Conservation (phyloP, 306 rosid species). For the Quercus dentata region DNA sequence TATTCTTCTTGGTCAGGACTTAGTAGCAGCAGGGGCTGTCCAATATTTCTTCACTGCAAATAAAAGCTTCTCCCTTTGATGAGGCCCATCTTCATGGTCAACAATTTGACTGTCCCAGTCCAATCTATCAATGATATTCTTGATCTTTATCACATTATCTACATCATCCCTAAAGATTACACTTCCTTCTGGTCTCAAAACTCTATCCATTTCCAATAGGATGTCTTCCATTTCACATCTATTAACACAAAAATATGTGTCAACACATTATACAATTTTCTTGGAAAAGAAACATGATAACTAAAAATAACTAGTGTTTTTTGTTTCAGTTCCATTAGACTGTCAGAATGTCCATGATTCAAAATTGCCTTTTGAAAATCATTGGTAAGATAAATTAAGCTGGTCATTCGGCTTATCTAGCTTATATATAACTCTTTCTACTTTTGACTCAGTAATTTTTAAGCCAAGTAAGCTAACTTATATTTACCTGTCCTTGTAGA, state of each 20-base stretch:
- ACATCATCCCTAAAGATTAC: conserved; percentile 74
- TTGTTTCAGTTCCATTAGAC: not conserved
- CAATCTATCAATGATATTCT: conserved; percentile 42
- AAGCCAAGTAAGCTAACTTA: no score
- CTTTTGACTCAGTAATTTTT: no score
- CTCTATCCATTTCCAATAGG: conserved; percentile 76
- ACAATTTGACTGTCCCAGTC: conserved; percentile 77
- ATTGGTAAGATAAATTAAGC: no score
- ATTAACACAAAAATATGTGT: conserved; percentile 4
- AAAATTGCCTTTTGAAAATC: no score
- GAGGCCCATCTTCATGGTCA: conserved; percentile 86
- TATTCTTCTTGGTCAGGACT: conserved; percentile 7
- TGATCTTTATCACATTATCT: conserved; percentile 55
- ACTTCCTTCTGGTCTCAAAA: conserved; percentile 81
- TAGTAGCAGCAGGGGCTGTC: conserved; percentile 49
- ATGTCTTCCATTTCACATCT: conserved; percentile 84
- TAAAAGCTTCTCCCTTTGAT: conserved; percentile 54
- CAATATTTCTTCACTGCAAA: conserved; percentile 79
- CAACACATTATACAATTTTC: not conserved
- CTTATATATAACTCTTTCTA: no score
- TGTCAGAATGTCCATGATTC: no score
- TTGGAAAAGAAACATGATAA: not conserved
- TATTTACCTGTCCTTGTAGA: conserved; percentile 54
- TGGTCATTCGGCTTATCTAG: no score
- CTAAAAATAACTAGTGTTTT: not conserved